phyloP scores from a whole-genome alignment of 2,329 filamentous ascomycete genomes.

The Fusarium musae region DNA sequence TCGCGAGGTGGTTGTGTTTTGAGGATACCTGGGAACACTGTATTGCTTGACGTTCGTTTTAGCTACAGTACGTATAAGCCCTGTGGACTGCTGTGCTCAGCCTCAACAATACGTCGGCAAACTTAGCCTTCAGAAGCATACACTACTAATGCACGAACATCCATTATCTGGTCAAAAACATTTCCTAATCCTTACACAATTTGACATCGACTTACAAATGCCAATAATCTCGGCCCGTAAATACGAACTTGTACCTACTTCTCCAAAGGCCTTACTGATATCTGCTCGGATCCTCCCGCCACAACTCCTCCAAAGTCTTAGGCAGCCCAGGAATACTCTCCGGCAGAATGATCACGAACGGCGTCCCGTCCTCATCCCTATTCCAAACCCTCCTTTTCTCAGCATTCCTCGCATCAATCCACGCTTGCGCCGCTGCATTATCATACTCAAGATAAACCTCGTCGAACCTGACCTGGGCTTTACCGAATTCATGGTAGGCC shows the following conservation, averaged over 20 bases:
- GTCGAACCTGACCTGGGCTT: neutral
- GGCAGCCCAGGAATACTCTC: rapidly evolving
- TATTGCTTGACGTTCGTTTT: neutral
- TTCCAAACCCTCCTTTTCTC: neutral
- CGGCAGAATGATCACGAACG: neutral
- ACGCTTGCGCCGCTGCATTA: neutral
- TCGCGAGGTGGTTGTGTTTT: neutral
- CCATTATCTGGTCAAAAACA: no score
- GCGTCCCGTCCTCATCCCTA: neutral
- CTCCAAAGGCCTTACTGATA: no score
- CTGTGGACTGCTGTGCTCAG: neutral
- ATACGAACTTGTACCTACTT: neutral
- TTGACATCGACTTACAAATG: neutral
- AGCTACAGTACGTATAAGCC: neutral
- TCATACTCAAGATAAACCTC: neutral
- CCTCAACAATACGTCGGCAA: neutral
- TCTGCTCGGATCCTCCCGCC: neutral
- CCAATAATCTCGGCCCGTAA: neutral
- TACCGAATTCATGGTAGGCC: neutral
- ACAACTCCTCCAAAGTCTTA: neutral
- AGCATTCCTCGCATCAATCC: neutral
- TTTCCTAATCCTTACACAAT: neutral
- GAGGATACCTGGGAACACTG: neutral
- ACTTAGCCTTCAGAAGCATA: neutral
- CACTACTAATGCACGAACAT: neutral